Base-by-base conservation (phyloP, 306 rosid species). In the Vicia sativa region DNA sequence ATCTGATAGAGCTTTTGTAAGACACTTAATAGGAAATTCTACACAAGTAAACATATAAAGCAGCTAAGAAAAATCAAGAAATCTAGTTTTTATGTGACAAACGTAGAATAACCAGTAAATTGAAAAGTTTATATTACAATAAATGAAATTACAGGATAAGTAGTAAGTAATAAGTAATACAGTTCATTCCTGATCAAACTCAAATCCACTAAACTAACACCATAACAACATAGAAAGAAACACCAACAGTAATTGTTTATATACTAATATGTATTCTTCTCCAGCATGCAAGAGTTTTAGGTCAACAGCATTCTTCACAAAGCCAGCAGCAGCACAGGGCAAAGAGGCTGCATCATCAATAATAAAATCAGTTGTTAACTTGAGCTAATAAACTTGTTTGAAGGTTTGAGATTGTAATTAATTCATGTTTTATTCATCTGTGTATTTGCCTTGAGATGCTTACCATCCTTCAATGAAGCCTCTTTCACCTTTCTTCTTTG, bases 381-480 rank as follows among this genome's bases (percentile, higher is more conserved):
- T 39, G 18, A 37, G 74, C 59, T 10, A 29, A 49, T 42, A 57
- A 25, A n/a, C 29, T 6, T 57, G 3, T 29, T 57, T n/a, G 11
- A 14, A 29, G 38, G 11, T 4, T 9, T 46, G 10, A 35, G 42
- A 23, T n/a, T 44, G 18, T 44, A 23, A 68, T 28, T 25, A 25
- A 13, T 67, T 53, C 63, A 57, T 26, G 3, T 11, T 55, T 19
- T 52, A 21, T 9, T 50, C 4, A 52, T 52, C 57, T 21, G 8
- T 21, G n/a, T 19, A 6, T 26, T n/a, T n/a, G n/a, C n/a, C n/a
- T n/a, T n/a, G n/a, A n/a, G 25, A 68, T 70, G 57, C 82, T 73
- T 67, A 90, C 96, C 96, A 90, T 79, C 96, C 96, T 72, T 90
- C 95, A 34, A 87, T 80, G 84, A 87, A 90, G 65, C 95, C 81